phyloP scores from a whole-genome alignment of 805 yeast species.

The Saccharomycopsis sp. region DNA sequence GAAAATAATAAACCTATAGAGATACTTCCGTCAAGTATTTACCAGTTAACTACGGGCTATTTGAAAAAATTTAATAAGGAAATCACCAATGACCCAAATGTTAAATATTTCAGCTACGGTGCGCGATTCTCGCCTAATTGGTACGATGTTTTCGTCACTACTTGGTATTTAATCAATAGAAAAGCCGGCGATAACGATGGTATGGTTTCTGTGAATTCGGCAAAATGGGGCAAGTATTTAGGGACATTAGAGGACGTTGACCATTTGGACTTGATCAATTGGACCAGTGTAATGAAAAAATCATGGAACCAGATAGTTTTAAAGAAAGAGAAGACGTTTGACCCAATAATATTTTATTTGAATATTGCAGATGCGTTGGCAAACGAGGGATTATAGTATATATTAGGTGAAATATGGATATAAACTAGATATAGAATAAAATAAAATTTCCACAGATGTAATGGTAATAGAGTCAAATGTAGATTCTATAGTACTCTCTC shows the following conservation, averaged over 20 bases:
- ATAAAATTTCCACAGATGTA: too few species aligned
- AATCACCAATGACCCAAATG: conserved; percentile 50
- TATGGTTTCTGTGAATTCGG: conserved; percentile 67
- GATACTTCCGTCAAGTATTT: conserved; percentile 39
- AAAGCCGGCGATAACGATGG: conserved; percentile 70
- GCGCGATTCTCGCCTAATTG: conserved; percentile 61
- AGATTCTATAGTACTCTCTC: too few species aligned
- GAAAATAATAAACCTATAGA: conserved; percentile 5
- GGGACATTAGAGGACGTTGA: conserved; percentile 78
- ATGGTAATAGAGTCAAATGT: too few species aligned
- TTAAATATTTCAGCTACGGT: conserved; percentile 78
- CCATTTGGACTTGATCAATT: conserved; percentile 80
- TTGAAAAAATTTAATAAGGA: conserved; percentile 47
- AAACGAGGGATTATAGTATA: conserved; percentile 46
- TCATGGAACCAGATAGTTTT: conserved; percentile 27
- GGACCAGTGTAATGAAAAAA: conserved; percentile 54
- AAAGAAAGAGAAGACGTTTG: conserved; percentile 38
- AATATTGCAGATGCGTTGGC: conserved; percentile 61
- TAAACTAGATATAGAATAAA: too few species aligned
- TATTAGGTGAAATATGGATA: background rate
- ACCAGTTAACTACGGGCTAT: conserved; percentile 56
- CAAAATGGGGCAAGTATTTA: conserved; percentile 77
- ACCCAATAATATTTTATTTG: conserved; percentile 64
- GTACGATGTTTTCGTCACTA: conserved; percentile 51
- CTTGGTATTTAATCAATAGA: conserved; percentile 56